Percentiles rank a stretch among this genome's conserved stretches.
Conservation (phyloP, 129 eudicot genomes). For the Artemisia argyi region DNA sequence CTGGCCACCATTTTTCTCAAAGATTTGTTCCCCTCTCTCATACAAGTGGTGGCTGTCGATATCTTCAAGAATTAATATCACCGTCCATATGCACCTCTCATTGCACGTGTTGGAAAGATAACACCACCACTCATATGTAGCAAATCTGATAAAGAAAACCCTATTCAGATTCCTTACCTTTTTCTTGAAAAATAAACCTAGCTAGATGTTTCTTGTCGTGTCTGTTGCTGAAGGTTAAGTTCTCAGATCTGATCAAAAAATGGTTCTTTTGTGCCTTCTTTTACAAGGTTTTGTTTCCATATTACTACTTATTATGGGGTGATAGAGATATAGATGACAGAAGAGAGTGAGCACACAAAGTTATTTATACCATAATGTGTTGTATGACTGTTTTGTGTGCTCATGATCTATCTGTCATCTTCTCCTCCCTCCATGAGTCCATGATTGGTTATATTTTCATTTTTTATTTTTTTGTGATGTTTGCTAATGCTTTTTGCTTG, state of each 20-base stretch:
- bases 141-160: too few relatives aligned
- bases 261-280: not conserved
- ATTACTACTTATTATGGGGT: not conserved
- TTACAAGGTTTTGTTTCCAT: not conserved
- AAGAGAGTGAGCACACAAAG: conserved; percentile 5
- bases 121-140: too few relatives aligned
- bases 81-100: too few relatives aligned
- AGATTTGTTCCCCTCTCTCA: too few relatives aligned
- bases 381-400: not conserved
- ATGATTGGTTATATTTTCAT: not conserved
- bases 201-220: not conserved
- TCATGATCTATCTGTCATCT: not conserved
- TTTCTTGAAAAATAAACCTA: not conserved
- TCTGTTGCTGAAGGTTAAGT: not conserved
- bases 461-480: not conserved
- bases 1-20: too few relatives aligned
- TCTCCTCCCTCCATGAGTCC: not conserved
- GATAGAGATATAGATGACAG: not conserved
- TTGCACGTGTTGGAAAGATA: too few relatives aligned
- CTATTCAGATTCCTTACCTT: not conserved
- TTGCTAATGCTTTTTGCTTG: not conserved
- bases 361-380: not conserved
- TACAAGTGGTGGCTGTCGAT: too few relatives aligned
- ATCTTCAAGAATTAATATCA: too few relatives aligned
- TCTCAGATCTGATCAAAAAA: not conserved